phyloP scores from a whole-genome alignment of 2,329 filamentous ascomycete species.

The Elsinoe fawcettii region DNA sequence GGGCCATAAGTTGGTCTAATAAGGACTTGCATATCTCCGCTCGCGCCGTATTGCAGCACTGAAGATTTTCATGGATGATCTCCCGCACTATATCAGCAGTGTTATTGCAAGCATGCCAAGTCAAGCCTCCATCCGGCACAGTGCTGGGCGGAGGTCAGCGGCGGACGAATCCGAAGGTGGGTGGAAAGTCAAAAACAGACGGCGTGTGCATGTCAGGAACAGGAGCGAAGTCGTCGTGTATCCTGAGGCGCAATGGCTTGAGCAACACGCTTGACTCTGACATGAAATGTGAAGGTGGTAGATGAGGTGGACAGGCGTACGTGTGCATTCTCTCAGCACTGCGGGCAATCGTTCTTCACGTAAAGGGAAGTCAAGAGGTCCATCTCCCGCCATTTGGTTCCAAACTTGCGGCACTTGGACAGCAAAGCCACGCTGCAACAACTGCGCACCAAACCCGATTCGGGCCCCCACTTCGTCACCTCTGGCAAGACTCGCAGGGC shows the following conservation, averaged over 20 bases:
- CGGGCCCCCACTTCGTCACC: slow-evolving; percentile 4
- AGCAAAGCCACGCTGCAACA: slow-evolving; percentile 8
- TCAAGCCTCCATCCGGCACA: neutral
- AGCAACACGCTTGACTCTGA: neutral
- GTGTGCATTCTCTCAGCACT: neutral
- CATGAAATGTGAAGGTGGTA: neutral
- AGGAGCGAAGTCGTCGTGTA: neutral
- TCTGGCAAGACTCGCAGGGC: neutral
- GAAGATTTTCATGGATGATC: neutral
- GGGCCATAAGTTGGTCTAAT: slow-evolving; percentile 4
- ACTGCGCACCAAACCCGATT: slow-evolving; percentile 1
- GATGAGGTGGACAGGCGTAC: slow-evolving; percentile 3
- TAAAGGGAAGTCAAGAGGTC: slow-evolving; percentile 8
- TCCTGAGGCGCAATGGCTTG: neutral
- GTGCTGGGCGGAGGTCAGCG: slow-evolving; percentile 1
- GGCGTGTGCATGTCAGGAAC: neutral
- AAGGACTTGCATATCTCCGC: neutral
- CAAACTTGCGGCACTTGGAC: neutral
- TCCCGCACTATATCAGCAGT: slow-evolving; percentile 1
- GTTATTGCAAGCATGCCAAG: slow-evolving; percentile 10
- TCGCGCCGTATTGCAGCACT: neutral
- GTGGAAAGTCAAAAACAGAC: neutral
- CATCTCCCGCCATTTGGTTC: neutral
- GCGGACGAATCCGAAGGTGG: neutral
- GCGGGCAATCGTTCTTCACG: neutral